Percentiles rank a stretch among this genome's conserved stretches.
Conservation (phyloP, 2,329 filamentous ascomycete species). For the Incumbomyces delicatus region DNA sequence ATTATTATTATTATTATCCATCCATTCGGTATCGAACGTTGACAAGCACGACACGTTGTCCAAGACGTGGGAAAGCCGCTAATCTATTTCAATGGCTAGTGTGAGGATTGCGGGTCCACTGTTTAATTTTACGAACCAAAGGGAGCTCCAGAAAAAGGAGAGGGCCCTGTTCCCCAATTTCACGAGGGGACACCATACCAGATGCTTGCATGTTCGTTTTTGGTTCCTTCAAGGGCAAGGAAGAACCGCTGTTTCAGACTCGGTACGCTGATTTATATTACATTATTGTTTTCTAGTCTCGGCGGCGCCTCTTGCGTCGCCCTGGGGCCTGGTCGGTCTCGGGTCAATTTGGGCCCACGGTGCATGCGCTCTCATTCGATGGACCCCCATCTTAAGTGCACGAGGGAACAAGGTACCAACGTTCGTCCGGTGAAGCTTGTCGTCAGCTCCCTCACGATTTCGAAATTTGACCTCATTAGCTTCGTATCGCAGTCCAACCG, state of each 20-base stretch:
- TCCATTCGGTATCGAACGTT: too few species aligned
- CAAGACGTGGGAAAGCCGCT: neutral
- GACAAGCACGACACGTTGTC: too few species aligned
- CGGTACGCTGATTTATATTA: neutral
- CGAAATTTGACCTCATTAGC: neutral
- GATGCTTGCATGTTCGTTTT: conserved; percentile 5
- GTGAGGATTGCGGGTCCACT: too few species aligned
- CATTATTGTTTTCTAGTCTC: conserved; percentile 1
- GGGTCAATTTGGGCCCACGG: too few species aligned
- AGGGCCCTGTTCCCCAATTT: neutral
- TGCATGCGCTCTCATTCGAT: neutral
- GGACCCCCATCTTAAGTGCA: neutral
- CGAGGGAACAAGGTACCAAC: neutral
- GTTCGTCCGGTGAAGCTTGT: neutral
- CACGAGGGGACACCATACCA: neutral
- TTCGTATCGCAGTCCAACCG: neutral
- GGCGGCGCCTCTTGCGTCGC: neutral
- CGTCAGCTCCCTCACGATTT: neutral
- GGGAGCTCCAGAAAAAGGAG: neutral
- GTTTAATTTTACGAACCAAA: neutral
- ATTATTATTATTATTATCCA: too few species aligned
- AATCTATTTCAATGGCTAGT: neutral
- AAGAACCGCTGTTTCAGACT: conserved; percentile 6
- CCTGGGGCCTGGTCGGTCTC: too few species aligned
- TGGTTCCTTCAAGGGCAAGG: neutral